Evolutionary conservation across 176 grass and related monocot species (phyloP).

Genomic region (Ampelocalamus luodianensis): DNA sequence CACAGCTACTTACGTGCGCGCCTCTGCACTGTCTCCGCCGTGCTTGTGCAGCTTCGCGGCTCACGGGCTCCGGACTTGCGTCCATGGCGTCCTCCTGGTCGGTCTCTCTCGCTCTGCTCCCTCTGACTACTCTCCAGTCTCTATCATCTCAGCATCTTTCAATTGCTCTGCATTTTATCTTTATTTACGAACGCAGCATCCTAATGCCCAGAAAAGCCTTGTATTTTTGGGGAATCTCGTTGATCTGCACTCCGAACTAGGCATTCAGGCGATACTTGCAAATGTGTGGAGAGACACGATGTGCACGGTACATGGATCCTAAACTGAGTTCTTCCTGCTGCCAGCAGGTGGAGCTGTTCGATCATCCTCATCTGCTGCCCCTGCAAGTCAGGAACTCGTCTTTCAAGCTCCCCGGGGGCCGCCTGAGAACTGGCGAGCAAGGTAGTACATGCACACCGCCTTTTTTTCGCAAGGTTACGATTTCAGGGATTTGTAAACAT

Average conservation of each 20-base stretch:
- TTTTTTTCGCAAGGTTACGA: neutral
- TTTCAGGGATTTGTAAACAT: neutral
- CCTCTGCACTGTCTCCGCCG: neutral
- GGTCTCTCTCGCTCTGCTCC: neutral
- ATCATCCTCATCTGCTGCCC: conserved; percentile 64
- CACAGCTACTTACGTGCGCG: neutral
- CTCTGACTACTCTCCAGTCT: too few species aligned
- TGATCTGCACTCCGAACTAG: neutral
- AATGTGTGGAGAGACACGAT: too few species aligned
- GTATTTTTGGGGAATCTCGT: too few species aligned
- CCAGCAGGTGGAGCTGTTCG: conserved; percentile 60
- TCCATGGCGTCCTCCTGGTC: conserved; percentile 67
- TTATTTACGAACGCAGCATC: too few species aligned
- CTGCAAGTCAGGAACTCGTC: conserved; percentile 73
- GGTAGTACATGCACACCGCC: conserved; percentile 39
- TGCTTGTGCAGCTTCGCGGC: conserved; percentile 53
- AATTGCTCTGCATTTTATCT: neutral
- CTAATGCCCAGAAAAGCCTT: too few species aligned
- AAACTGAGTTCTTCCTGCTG: neutral
- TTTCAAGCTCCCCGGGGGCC: conserved; percentile 63
- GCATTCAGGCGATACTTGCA: neutral
- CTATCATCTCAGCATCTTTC: too few species aligned
- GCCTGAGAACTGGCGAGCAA: conserved; percentile 58
- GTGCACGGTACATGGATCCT: neutral
- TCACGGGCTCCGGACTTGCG: conserved; percentile 62